Evolutionary conservation across 129 eudicot species (phyloP).

Genomic region (Chrysanthemum makinoi): DNA sequence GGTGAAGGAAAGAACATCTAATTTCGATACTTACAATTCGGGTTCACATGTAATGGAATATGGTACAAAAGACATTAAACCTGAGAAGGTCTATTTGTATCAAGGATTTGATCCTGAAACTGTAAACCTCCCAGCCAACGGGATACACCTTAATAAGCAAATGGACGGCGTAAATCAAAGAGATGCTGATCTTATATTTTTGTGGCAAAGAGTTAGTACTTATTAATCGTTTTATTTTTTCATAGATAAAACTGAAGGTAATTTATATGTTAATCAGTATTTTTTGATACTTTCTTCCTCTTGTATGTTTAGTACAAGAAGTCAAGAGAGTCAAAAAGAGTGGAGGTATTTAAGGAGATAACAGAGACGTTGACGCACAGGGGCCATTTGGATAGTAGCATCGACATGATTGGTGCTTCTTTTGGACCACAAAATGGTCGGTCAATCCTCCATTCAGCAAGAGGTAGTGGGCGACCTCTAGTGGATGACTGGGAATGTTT

Average conservation of each 20-base stretch:
- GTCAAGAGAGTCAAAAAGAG: constrained; percentile 31
- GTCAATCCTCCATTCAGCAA: constrained; percentile 25
- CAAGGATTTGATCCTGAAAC: constrained; percentile 81
- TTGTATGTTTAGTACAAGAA: constrained; percentile 46
- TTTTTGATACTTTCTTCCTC: background rate
- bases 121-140: constrained; percentile 50
- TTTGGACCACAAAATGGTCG: constrained; percentile 51
- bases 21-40: constrained; percentile 49
- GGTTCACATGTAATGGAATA: constrained; percentile 80
- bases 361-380: constrained; percentile 45
- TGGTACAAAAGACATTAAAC: constrained; percentile 57
- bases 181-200: constrained; percentile 13
- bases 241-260: too few relatives aligned
- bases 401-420: constrained; percentile 46
- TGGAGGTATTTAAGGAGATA: constrained; percentile 41
- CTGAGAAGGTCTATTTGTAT: constrained; percentile 60
- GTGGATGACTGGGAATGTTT: constrained; percentile 84
- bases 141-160: constrained; percentile 9
- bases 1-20: constrained; percentile 83
- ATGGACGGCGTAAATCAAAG: constrained; percentile 45
- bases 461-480: constrained; percentile 45
- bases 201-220: constrained; percentile 21
- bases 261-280: background rate
- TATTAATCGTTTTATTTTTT: background rate
- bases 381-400: constrained; percentile 57